Percentiles rank a stretch among this genome's conserved stretches.
Evolutionary conservation across 257 asterid species (phyloP).

Genomic region (Knoxia roxburghii): DNA sequence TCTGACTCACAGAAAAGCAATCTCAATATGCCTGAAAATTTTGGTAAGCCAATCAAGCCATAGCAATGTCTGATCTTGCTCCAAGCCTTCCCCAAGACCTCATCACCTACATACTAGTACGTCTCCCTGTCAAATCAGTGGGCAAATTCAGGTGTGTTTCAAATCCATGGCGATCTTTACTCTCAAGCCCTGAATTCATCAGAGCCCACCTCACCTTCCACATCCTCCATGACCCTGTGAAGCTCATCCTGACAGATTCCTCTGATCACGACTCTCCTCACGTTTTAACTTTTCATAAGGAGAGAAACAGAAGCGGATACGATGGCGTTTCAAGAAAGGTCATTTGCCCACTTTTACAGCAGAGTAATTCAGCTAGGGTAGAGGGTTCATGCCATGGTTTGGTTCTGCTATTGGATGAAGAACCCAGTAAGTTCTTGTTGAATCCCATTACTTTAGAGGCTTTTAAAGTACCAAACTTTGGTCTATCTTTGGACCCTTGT

Average conservation of each 20-base stretch:
- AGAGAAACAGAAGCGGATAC: neutral
- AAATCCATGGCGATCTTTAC: conserved; percentile 20
- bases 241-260: conserved; percentile 19
- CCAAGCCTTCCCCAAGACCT: conserved; percentile 28
- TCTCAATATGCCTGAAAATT: too few relatives aligned
- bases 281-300: conserved; percentile 7
- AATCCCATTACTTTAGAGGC: conserved; percentile 31
- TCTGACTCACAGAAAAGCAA: too few relatives aligned
- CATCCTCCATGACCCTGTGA: conserved; percentile 2
- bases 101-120: conserved; percentile 23
- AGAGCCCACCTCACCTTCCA: conserved; percentile 18
- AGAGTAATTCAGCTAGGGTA: conserved; percentile 9
- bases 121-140: conserved; percentile 29
- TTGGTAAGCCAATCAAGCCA: too few relatives aligned
- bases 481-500: conserved; percentile 21
- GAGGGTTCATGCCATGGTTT: conserved; percentile 37
- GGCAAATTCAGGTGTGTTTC: conserved; percentile 37
- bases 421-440: conserved; percentile 20
- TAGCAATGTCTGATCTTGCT: neutral
- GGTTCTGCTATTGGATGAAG: conserved; percentile 17
- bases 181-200: conserved; percentile 26
- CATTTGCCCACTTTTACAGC: conserved; percentile 2
- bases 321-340: neutral
- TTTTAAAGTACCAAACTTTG: conserved; percentile 15
- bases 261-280: conserved; percentile 5